These are phyloP conservation scores for Extremus antarcticus DNA, from an alignment of 495 filamentous ascomycete genomes.

Conservation along the genomic window DNA sequence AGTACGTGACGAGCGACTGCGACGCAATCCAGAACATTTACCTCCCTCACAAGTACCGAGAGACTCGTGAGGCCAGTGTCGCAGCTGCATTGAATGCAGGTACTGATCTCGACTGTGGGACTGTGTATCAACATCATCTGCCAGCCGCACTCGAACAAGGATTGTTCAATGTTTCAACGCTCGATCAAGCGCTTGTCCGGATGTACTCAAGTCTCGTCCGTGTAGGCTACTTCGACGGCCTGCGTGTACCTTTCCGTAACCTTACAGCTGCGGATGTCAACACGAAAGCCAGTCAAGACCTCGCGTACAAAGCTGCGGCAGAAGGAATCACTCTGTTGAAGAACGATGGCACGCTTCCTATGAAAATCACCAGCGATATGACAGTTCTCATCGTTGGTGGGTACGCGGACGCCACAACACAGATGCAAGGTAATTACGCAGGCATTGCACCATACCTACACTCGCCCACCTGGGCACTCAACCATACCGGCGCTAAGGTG, in stretches of 20 bases:
- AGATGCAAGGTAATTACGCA: conserved; percentile 53
- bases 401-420: conserved; percentile 47
- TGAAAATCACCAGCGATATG: conserved; percentile 29
- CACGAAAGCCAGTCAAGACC: conserved; percentile 39
- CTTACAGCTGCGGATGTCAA: conserved; percentile 44
- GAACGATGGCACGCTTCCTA: conserved; percentile 47
- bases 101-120: conserved; percentile 52
- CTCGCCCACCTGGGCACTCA: conserved; percentile 41
- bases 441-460: conserved; percentile 46
- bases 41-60: conserved; percentile 14
- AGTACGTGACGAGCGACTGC: conserved; percentile 18
- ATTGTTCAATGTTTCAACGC: conserved; percentile 22
- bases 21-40: conserved; percentile 16
- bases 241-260: conserved; percentile 37
- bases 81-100: conserved; percentile 30
- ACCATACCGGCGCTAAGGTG: conserved; percentile 36
- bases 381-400: conserved; percentile 48
- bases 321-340: conserved; percentile 51
- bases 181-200: conserved; percentile 33
- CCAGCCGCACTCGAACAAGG: conserved; percentile 40
- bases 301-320: conserved; percentile 48
- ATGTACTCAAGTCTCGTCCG: conserved; percentile 46
- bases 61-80: conserved; percentile 4
- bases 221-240: conserved; percentile 50
- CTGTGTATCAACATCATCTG: conserved; percentile 42